Base-by-base conservation (phyloP, 73 alveolate genomes). In the Tetrahymena elliotti region DNA sequence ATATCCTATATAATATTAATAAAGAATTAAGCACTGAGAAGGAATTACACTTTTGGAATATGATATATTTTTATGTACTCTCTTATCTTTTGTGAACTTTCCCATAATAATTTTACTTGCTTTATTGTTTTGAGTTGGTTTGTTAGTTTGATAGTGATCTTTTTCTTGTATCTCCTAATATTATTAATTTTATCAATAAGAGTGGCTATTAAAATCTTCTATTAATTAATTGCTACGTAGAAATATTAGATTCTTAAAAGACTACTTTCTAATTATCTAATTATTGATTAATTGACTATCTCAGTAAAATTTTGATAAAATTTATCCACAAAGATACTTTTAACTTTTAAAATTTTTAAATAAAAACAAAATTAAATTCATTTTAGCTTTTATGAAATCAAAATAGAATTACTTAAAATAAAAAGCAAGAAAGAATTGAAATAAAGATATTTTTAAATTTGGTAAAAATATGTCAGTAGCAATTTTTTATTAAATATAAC, bases 1-100 rank as follows among this genome's bases (percentile, higher is more conserved):
- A 98, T 97, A 96, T 99, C 99, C 96, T 94, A 94, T 84, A n/a
- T 33, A 52, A 93, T 84, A 33, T 40, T 94, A 40, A 83, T 92
- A 54, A 84, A 33, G 18, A 94, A 36, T 33, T 33, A 24, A 10
- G 38, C 24, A 8, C 93, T 38, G 92, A 16, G 35, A 84, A 83
- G 82, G 95, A 53, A 38, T 93, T 93, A 94, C 96, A 37, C 93
- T 84, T 94, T 94, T 94, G 39, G 96, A 94, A 88, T 94, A 88
- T 84, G 96, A 94, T 39, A 82, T 39, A 94, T 94, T 88, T 94
- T 53, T 94, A 84, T 47, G 93, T 94, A 84, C 96, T 94, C 96
- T 15, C 93, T 88, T 94, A 52, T 94, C 96, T 88, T 94, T 94
- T 38, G 96, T 94, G 84, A 94, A 94, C 93, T 94, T 94, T n/a